Evolutionary conservation across 2,329 filamentous ascomycete genomes (phyloP).

Genomic region (Xylariomycetidae sp.): DNA sequence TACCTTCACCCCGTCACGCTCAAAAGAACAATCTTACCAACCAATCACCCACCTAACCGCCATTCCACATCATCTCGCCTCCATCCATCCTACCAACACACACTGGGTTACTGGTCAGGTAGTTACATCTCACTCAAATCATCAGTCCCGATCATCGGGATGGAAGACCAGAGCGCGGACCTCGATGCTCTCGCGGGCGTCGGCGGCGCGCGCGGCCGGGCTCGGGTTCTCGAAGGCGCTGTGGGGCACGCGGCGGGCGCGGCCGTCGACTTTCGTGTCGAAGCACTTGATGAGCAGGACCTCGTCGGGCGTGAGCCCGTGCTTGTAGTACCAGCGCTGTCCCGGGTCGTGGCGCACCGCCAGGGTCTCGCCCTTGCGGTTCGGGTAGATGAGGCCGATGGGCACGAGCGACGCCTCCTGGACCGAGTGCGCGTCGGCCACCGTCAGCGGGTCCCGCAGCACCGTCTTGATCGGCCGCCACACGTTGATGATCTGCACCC

Average conservation of each 20-base stretch:
- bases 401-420: conserved; percentile 45
- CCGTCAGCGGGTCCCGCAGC: conserved; percentile 47
- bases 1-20: too few relatives aligned
- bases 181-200: conserved; percentile 58
- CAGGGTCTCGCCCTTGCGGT: conserved; percentile 46
- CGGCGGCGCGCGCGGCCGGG: conserved; percentile 34
- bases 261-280: conserved; percentile 51
- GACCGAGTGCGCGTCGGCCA: conserved; percentile 48
- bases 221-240: conserved; percentile 47
- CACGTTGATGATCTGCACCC: conserved; percentile 52
- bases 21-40: too few relatives aligned
- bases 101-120: too few relatives aligned
- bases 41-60: too few relatives aligned
- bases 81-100: too few relatives aligned
- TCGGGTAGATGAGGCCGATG: conserved; percentile 45
- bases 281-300: conserved; percentile 58
- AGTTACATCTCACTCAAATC: neutral
- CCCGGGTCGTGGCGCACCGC: conserved; percentile 33
- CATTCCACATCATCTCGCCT: too few relatives aligned
- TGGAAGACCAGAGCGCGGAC: conserved; percentile 50
- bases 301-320: conserved; percentile 46
- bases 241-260: conserved; percentile 50
- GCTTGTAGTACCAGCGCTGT: conserved; percentile 51
- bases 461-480: conserved; percentile 49
- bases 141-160: conserved; percentile 33